Percentiles rank a stretch among this genome's conserved stretches.
Evolutionary conservation across 768 basidiomycete species (phyloP).

Genomic region (Kwoniella shandongensis): DNA sequence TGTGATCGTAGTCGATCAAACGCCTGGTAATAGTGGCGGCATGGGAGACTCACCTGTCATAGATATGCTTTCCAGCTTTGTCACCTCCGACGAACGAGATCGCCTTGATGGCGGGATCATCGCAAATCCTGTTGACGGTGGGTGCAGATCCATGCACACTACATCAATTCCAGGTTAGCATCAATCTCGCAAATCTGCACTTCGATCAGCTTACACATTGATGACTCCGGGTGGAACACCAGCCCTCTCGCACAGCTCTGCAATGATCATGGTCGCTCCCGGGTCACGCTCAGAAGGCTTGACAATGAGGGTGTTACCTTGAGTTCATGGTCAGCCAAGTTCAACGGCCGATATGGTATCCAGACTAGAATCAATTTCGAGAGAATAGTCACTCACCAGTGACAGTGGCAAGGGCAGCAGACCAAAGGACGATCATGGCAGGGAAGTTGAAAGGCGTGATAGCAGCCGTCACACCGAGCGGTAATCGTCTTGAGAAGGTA

Average conservation of each 20-base stretch:
- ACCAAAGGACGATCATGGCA: constrained; percentile 81
- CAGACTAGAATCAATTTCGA: neutral
- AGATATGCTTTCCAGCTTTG: constrained; percentile 88
- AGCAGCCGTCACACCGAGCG: constrained; percentile 78
- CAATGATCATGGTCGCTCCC: constrained; percentile 96
- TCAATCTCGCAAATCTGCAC: neutral
- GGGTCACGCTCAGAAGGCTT: constrained; percentile 97
- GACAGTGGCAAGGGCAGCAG: constrained; percentile 59
- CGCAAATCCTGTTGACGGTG: constrained; percentile 88
- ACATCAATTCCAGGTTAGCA: neutral
- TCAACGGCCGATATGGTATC: too few relatives aligned
- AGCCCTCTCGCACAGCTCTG: constrained; percentile 86
- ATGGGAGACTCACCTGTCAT: constrained; percentile 62
- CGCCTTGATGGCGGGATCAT: constrained; percentile 84
- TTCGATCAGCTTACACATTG: constrained; percentile 56
- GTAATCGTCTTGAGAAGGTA: constrained; percentile 77
- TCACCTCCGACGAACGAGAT: constrained; percentile 97
- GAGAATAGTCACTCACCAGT: constrained; percentile 43
- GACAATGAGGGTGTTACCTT: constrained; percentile 86
- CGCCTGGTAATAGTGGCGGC: neutral
- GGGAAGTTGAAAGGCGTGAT: constrained; percentile 62
- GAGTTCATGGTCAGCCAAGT: constrained; percentile 41
- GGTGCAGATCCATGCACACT: constrained; percentile 85
- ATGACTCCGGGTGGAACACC: constrained; percentile 70
- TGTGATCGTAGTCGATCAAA: constrained; percentile 9